Conservation (phyloP, 2,329 filamentous ascomycete genomes). For the Pyrenophora tritici-repentis region DNA sequence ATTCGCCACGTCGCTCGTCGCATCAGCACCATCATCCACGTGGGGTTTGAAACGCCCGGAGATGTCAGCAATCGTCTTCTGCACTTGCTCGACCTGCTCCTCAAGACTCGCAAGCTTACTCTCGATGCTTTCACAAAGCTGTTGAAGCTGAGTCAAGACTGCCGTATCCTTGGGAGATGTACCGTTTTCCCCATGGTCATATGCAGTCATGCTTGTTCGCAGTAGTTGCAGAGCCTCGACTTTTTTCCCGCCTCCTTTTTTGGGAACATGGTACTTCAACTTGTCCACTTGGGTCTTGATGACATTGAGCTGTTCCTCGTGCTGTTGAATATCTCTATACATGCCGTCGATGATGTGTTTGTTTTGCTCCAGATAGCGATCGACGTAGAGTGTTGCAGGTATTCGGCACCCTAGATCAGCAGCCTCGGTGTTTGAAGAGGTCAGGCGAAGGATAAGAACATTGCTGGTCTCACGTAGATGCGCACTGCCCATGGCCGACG, state of each 20-base stretch:
- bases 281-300: slow-evolving; percentile 46
- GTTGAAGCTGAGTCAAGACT: slow-evolving; percentile 34
- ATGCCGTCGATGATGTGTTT: slow-evolving; percentile 55
- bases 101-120: slow-evolving; percentile 47
- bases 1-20: not conserved
- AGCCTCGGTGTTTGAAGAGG: slow-evolving; percentile 42
- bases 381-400: slow-evolving; percentile 61
- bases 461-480: slow-evolving; percentile 51
- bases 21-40: slow-evolving; percentile 39
- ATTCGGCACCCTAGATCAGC: slow-evolving; percentile 54
- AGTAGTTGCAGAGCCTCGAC: slow-evolving; percentile 48
- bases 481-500: slow-evolving; percentile 27
- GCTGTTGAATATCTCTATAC: slow-evolving; percentile 47
- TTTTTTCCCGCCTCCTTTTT: slow-evolving; percentile 31
- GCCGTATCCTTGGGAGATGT: slow-evolving; percentile 25
- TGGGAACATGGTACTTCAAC: slow-evolving; percentile 41
- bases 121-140: slow-evolving; percentile 39
- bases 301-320: slow-evolving; percentile 33
- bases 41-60: slow-evolving; percentile 55
- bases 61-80: slow-evolving; percentile 50
- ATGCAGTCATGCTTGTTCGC: slow-evolving; percentile 46
- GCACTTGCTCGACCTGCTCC: slow-evolving; percentile 48
- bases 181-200: slow-evolving; percentile 24
- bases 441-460: slow-evolving; percentile 57
- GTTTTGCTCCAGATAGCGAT: slow-evolving; percentile 63